Evolutionary conservation across 73 alveolate genomes (phyloP), one percentile per base, ranked within the genome.

Genomic region (Tetrahymena malaccensis): DNA sequence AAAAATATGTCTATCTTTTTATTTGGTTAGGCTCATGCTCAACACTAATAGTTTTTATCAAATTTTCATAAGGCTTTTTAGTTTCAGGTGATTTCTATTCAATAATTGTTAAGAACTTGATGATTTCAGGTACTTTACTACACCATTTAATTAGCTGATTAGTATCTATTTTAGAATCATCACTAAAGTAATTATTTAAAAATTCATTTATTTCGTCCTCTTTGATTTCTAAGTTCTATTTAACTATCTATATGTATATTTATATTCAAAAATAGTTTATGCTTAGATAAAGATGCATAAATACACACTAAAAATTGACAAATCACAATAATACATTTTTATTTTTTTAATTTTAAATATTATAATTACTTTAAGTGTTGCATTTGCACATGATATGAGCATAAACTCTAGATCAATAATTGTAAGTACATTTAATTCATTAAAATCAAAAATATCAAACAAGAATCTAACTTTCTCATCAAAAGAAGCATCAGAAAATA

Each of bases 371-470:
- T 99, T 99, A 40, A 98, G 98, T n/a, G 99, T 96, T 21, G 99
- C 98, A 93, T 98, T 96, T 37, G 99, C 97, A 43, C 99, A 98
- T 94, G 99, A 98, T 85, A 97, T 97, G 70, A 99, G 94, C 98
- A 98, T 96, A 96, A 97, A 98, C 95, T 99, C 99, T 55, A 98
- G 94, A 94, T 99, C 99, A 97, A 98, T 97, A 89, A 97, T 93
- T 37, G 33, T 84, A 37, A 85, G 94, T 84, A 43, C 94, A 94
- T 98, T 97, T 17, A 98, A 96, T 96, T 98, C 99, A 97, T 99
- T 99, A 97, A 99, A 99, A 94, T 99, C 99, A 94, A 98, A 99
- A 43, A 99, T 97, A 94, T 99, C 99, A 97, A 99, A 99, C 85
- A 98, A 97, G 96, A 97, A 98, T 96, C 99, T 97, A 94, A 98